phyloP scores from a whole-genome alignment of 169 alveolate genomes.

The Cyclospora cayetanensis region DNA sequence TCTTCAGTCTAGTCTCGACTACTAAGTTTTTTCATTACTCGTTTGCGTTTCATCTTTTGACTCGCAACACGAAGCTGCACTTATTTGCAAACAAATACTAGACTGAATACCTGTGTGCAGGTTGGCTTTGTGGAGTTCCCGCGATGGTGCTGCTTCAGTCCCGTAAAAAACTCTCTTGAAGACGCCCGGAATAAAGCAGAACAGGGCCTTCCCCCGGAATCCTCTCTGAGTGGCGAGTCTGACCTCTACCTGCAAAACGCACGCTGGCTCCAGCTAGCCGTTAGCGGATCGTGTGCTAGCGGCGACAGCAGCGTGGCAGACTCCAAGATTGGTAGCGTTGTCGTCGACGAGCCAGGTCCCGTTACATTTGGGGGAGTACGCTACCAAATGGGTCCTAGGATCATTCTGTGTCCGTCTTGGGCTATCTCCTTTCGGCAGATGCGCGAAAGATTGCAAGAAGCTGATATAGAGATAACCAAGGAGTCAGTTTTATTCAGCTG shows the following conservation, averaged over 20 bases:
- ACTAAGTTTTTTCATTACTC: neutral
- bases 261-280: constrained; percentile 52
- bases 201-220: constrained; percentile 59
- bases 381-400: constrained; percentile 67
- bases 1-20: neutral
- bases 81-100: neutral
- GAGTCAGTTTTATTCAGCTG: neutral
- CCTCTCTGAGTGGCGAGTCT: constrained; percentile 63
- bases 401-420: constrained; percentile 67
- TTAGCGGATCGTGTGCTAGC: neutral
- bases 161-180: constrained; percentile 72
- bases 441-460: constrained; percentile 7
- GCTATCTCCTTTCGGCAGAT: constrained; percentile 15
- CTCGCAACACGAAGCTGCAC: neutral
- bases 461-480: neutral
- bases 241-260: constrained; percentile 60
- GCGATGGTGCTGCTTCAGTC: constrained; percentile 75
- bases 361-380: neutral
- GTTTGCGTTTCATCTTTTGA: neutral
- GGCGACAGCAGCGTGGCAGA: neutral
- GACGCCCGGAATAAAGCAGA: constrained; percentile 71
- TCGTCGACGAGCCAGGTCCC: constrained; percentile 19
- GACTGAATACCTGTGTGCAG: neutral
- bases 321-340: neutral
- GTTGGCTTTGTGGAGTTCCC: constrained; percentile 74